Evolutionary conservation across 108 stramenopile genomes (phyloP).

Genomic region (Chaetoceros muelleri): DNA sequence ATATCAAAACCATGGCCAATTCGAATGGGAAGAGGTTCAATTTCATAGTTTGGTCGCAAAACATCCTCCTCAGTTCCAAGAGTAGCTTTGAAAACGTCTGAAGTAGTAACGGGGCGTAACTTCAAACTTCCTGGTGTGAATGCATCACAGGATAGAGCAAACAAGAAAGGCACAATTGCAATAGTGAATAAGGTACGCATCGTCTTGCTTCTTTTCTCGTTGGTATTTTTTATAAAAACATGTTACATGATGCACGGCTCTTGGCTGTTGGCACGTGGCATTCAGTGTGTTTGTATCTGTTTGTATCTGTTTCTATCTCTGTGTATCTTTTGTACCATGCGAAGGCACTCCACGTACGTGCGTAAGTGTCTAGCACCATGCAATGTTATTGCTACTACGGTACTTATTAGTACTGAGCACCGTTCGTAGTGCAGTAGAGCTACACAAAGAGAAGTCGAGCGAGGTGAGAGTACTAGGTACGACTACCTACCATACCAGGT

Average conservation of each 20-base stretch:
- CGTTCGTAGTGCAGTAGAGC: too few relatives aligned
- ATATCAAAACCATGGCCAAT: constrained; percentile 97
- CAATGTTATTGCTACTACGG: too few relatives aligned
- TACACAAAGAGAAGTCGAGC: too few relatives aligned
- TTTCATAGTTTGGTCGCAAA: constrained; percentile 56
- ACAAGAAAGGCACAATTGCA: not conserved
- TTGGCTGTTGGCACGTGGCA: not conserved
- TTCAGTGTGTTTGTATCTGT: not conserved
- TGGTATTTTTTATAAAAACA: not conserved
- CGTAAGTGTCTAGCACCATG: too few relatives aligned
- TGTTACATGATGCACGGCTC: not conserved
- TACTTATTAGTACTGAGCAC: too few relatives aligned
- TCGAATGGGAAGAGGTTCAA: constrained; percentile 70
- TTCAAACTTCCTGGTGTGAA: not conserved
- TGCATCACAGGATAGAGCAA: not conserved
- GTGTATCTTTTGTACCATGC: not conserved
- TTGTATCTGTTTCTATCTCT: not conserved
- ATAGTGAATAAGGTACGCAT: not conserved
- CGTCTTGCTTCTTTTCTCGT: not conserved
- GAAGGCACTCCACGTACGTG: too few relatives aligned
- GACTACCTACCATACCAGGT: too few relatives aligned
- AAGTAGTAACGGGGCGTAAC: too few relatives aligned
- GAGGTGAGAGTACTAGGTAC: too few relatives aligned
- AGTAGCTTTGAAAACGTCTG: not conserved
- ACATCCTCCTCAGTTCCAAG: constrained; percentile 22